Base-by-base conservation (phyloP, 495 filamentous ascomycete species). In the Penicillium silybi region DNA sequence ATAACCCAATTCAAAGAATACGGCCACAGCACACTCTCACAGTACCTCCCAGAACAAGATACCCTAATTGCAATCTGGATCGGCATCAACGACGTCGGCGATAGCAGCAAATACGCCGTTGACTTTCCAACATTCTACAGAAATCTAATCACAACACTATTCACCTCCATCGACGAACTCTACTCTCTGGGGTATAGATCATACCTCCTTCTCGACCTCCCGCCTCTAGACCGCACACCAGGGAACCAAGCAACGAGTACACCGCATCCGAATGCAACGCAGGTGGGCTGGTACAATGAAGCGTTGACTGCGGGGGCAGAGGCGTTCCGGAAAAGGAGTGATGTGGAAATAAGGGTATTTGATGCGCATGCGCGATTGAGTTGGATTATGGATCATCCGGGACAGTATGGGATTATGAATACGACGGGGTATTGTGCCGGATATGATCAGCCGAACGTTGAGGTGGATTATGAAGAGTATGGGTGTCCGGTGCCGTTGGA, bases 141-240 rank as follows among this genome's bases (percentile, higher is more conserved):
- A 18, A 51, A 50, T 7, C 51, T 72, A 4, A 71, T 70, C 39
- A 54, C 50, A 19, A 66, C 67, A 8, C 61, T 76, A 4, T 79
- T 78, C 57, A 48, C 54, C 13, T 69, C 71, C 15, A 63, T 77
- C 1, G 55, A 68, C 10, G 26, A 50, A 8, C 58, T 80, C 9
- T 74, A 74, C 58, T 49, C 54, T 7, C 58, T 70, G 3, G 78
- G 78, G 2, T 80, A 74, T 50, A 53, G 59, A 17, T 69, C 72
- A 20, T 81, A 73, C 54, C 63, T 76, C 3, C 73, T 82, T 56
- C 53, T 82, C 42, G 78, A 76, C 52, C 69, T 81, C 4, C 78
- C 77, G 4, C 78, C 78, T 0, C 53, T 80, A 2, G 70, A 81
- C 51, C 66, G 72, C 1, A 70, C 67, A 16, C 76, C 77, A 2